These are phyloP conservation scores for Syncephalis fuscata DNA, from an alignment of 371 early-diverging fungal species.

Conservation along the genomic window DNA sequence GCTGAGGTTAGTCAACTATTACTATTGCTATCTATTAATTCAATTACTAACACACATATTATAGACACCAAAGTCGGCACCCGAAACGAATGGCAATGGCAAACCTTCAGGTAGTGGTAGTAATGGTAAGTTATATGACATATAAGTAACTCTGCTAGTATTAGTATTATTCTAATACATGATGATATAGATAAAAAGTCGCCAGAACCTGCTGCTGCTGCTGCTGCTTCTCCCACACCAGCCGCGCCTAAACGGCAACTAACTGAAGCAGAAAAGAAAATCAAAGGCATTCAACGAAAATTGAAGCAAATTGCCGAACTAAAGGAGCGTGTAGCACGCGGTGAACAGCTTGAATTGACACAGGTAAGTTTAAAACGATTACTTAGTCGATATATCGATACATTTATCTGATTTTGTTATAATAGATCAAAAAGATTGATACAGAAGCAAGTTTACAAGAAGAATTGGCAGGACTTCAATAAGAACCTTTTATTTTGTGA, in stretches of 20 bases:
- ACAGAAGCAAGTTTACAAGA: conserved; percentile 17
- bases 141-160: too few relatives aligned
- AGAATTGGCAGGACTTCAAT: conserved; percentile 15
- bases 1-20: conserved; percentile 4
- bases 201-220: background rate
- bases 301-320: conserved; percentile 75
- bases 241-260: conserved; percentile 3
- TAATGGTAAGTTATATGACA: conserved; percentile 10
- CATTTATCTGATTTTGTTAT: too few relatives aligned
- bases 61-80: conserved; percentile 6
- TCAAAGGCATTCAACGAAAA: conserved; percentile 75
- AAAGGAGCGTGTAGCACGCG: conserved; percentile 52
- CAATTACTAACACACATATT: background rate
- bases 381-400: too few relatives aligned
- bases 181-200: conserved; percentile 8
- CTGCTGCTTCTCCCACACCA: background rate
- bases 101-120: conserved; percentile 12
- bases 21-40: background rate
- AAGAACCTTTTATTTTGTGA: conserved; percentile 1
- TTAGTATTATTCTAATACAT: too few relatives aligned
- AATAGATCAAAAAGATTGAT: conserved; percentile 16
- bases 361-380: conserved; percentile 29
- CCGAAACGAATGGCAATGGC: conserved; percentile 7
- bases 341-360: conserved; percentile 65
- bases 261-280: conserved; percentile 60